Evolutionary conservation across 495 filamentous ascomycete genomes (phyloP), one percentile per base, ranked within the genome.

Genomic region (Penicillium parvum): DNA sequence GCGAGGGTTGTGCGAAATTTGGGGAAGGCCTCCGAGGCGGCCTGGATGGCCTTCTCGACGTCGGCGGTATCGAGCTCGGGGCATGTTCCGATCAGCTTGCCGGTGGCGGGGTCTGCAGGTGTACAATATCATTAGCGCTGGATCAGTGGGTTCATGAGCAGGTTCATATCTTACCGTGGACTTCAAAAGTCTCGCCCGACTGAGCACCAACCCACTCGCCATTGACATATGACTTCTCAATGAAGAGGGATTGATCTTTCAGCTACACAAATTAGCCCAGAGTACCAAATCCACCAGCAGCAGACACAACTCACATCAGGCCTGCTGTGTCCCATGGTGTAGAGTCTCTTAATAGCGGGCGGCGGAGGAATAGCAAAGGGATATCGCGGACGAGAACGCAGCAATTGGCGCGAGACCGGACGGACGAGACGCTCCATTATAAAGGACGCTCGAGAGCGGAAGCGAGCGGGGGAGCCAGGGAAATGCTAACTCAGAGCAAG

Each of bases 211-310:
- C 73, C 83, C 86, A 95, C 69, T 89, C 79, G 52, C 87, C 87
- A 64, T 94, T 88, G 50, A 95, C 81, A 56, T 90, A 95, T 48
- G 77, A 81, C 49, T 88, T 85, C 45, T 85, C 68, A 61, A 88
- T 90, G 55, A 95, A 79, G 17, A 95, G 78, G 3, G 86, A 87
- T 19, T 77, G 76, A 53, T 95, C 89, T 66, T 84, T 89, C 55
- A 95, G 79, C 86, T 87, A 47, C 1, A 4, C 19, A 9, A 37
- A 11, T 45, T n/a, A 34, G 12, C 22, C 42, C 25, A 14, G n/a
- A n/a, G n/a, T n/a, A n/a, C n/a, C n/a, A n/a, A n/a, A n/a, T n/a
- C n/a, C n/a, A n/a, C n/a, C n/a, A n/a, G n/a, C n/a, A n/a, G n/a
- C n/a, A n/a, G n/a, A n/a, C n/a, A n/a, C 11, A 33, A 52, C 64